A percentile compares a stretch with the other conserved stretches of the same genome.
Evolutionary conservation across 1,284 basidiomycete species (phyloP).

Genomic region (Anthracocystis setariae): DNA sequence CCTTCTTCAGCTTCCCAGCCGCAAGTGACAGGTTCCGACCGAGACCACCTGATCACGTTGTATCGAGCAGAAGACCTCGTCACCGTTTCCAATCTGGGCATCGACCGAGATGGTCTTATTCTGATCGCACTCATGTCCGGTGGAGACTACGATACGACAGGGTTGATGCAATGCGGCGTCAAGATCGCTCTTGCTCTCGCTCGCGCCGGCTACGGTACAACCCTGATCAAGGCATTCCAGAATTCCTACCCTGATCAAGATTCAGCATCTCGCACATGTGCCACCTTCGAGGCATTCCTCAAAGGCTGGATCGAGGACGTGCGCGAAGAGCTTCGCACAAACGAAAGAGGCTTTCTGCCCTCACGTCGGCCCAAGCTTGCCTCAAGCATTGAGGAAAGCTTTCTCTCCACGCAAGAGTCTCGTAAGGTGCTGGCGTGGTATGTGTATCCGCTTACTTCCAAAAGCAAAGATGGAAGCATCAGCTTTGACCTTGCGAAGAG

Average conservation of each 20-base stretch:
- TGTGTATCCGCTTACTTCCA: slow-evolving; percentile 39
- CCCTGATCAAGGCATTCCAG: slow-evolving; percentile 73
- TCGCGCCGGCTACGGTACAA: slow-evolving; percentile 68
- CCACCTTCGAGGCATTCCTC: slow-evolving; percentile 30
- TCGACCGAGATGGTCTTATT: slow-evolving; percentile 81
- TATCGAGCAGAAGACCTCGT: slow-evolving; percentile 13
- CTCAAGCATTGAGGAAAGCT: slow-evolving; percentile 15
- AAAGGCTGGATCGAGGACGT: slow-evolving; percentile 41
- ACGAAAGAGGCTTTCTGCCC: slow-evolving; percentile 34
- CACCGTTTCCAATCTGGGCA: slow-evolving; percentile 38
- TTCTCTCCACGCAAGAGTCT: slow-evolving; percentile 23
- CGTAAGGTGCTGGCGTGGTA: slow-evolving; percentile 42
- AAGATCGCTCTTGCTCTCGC: slow-evolving; percentile 70
- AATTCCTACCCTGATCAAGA: slow-evolving; percentile 17
- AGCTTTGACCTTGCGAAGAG: neutral
- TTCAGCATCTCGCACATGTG: neutral
- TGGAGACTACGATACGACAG: slow-evolving; percentile 81
- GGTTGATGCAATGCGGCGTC: slow-evolving; percentile 52
- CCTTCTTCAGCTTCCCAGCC: neutral
- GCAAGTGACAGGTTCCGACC: slow-evolving; percentile 25
- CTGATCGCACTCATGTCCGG: slow-evolving; percentile 86
- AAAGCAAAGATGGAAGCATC: neutral
- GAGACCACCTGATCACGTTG: slow-evolving; percentile 22
- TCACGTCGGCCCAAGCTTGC: slow-evolving; percentile 44
- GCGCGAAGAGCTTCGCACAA: slow-evolving; percentile 49